phyloP scores from a whole-genome alignment of 2,329 filamentous ascomycete species.

The Scedosporium minutisporum region DNA sequence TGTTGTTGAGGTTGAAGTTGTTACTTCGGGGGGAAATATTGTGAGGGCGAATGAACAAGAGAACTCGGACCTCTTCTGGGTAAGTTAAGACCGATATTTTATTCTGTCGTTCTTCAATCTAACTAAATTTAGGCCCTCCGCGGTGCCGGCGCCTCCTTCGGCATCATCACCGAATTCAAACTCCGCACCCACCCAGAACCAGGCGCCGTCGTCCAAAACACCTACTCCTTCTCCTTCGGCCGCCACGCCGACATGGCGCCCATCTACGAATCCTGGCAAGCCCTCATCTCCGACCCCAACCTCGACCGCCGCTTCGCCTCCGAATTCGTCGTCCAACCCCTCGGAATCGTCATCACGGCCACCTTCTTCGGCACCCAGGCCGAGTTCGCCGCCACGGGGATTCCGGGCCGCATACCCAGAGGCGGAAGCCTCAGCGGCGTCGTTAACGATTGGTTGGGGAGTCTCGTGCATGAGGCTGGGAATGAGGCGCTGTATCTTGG shows the following conservation, averaged over 20 bases:
- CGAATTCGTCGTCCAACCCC: slow-evolving; percentile 43
- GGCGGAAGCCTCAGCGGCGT: slow-evolving; percentile 31
- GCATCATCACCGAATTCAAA: slow-evolving; percentile 47
- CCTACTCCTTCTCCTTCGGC: slow-evolving; percentile 42
- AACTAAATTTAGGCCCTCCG: slow-evolving; percentile 28
- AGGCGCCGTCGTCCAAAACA: slow-evolving; percentile 46
- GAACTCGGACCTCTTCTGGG: slow-evolving; percentile 45
- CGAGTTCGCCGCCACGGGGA: slow-evolving; percentile 44
- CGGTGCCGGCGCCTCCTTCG: slow-evolving; percentile 47
- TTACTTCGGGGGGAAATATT: slow-evolving; percentile 45
- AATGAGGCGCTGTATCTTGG: slow-evolving; percentile 35
- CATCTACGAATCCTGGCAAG: slow-evolving; percentile 49
- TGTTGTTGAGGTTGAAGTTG: slow-evolving; percentile 43
- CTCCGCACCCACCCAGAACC: slow-evolving; percentile 47
- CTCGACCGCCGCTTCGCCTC: slow-evolving; percentile 50
- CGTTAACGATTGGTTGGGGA: slow-evolving; percentile 53
- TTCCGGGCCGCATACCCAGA: slow-evolving; percentile 35
- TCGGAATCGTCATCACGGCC: slow-evolving; percentile 46
- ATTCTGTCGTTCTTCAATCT: neutral
- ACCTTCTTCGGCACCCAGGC: slow-evolving; percentile 50
- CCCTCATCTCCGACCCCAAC: slow-evolving; percentile 40
- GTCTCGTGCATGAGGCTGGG: slow-evolving; percentile 43
- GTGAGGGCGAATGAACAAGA: slow-evolving; percentile 33
- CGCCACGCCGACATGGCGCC: slow-evolving; percentile 35
- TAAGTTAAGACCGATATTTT: neutral